Conservation (phyloP, 352 stramenopile species). For the Blastocystis sp. region DNA sequence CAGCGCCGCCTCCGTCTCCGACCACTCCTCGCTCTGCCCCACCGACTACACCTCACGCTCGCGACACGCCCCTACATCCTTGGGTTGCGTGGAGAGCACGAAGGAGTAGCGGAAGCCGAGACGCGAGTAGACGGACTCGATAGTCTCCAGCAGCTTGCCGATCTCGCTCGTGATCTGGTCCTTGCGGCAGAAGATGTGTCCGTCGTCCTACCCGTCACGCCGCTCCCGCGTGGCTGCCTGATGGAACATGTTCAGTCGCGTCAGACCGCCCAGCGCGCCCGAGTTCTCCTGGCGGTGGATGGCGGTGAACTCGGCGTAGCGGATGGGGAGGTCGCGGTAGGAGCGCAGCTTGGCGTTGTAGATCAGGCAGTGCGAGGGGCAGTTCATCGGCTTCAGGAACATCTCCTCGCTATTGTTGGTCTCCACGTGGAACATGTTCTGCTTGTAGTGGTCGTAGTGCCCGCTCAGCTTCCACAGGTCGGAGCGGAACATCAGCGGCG, state of each 20-base stretch:
- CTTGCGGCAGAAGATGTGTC: slow-evolving; percentile 94
- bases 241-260: slow-evolving; percentile 92
- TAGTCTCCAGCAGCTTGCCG: slow-evolving; percentile 76
- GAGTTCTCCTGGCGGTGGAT: slow-evolving; percentile 94
- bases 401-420: slow-evolving; percentile 85
- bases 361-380: slow-evolving; percentile 95
- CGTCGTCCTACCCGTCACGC: slow-evolving; percentile 87
- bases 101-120: slow-evolving; percentile 97
- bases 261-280: slow-evolving; percentile 92
- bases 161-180: slow-evolving; percentile 89
- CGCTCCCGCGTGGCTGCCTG: slow-evolving; percentile 73
- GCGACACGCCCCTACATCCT: slow-evolving; percentile 89
- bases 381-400: slow-evolving; percentile 96
- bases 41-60: slow-evolving; percentile 66
- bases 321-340: slow-evolving; percentile 93
- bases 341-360: slow-evolving; percentile 89
- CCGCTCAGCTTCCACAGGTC: slow-evolving; percentile 94
- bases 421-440: slow-evolving; percentile 97
- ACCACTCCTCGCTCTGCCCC: slow-evolving; percentile 83
- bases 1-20: slow-evolving; percentile 83
- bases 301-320: slow-evolving; percentile 94
- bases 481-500: slow-evolving; percentile 95
- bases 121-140: slow-evolving; percentile 94
- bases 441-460: slow-evolving; percentile 95
- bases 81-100: slow-evolving; percentile 92